Conservation (phyloP, 1,139 yeast genomes). For the Trichomonascaceae sp. region DNA sequence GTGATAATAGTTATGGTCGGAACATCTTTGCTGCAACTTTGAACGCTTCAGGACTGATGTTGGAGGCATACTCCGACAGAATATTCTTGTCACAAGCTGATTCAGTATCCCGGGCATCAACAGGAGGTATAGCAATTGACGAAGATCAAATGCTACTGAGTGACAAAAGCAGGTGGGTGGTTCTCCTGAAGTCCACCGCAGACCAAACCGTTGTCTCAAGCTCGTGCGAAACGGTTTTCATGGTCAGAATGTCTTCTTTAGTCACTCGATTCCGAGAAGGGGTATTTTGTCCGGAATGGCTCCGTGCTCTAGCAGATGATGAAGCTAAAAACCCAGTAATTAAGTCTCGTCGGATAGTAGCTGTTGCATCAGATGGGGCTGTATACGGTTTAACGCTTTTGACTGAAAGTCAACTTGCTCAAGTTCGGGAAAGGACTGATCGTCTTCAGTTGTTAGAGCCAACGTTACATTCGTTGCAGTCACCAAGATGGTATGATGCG, state of each 20-base stretch:
- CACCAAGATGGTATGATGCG: background rate
- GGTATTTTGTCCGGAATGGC: background rate
- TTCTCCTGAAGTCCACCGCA: background rate
- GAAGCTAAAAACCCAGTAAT: conserved; percentile 1
- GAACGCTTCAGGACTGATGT: conserved; percentile 12
- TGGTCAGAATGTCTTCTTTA: conserved; percentile 10
- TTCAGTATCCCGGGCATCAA: conserved; percentile 11
- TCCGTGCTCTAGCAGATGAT: background rate
- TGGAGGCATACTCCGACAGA: conserved; percentile 5
- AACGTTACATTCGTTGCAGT: background rate
- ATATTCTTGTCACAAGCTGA: conserved; percentile 11
- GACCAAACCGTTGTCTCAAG: conserved; percentile 1
- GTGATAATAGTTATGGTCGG: conserved; percentile 1
- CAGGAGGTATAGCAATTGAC: conserved; percentile 11
- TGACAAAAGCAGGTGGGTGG: conserved; percentile 16
- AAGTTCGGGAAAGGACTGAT: conserved; percentile 1
- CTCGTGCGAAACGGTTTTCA: conserved; percentile 9
- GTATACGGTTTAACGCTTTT: conserved; percentile 13
- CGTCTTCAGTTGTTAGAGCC: background rate
- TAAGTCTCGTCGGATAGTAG: conserved; percentile 8
- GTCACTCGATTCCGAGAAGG: conserved; percentile 3
- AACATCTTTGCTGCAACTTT: conserved; percentile 15
- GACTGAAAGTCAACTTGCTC: conserved; percentile 1
- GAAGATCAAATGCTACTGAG: conserved; percentile 14
- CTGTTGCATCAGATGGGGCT: conserved; percentile 13